Base-by-base conservation (phyloP, 2,329 filamentous ascomycete genomes). In the Venturiaceae sp. region DNA sequence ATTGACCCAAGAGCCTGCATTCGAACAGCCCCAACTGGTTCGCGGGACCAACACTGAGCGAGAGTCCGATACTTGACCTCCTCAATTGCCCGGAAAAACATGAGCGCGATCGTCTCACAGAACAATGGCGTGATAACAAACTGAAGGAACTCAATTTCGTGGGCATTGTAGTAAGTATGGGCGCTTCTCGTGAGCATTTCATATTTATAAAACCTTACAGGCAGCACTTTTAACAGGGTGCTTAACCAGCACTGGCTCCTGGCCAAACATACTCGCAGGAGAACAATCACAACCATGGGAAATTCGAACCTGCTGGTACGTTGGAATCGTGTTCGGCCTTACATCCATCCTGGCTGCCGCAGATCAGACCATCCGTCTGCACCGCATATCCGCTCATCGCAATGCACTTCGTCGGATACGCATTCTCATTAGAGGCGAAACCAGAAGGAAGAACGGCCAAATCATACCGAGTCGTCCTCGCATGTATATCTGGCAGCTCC, bases 341-440 rank as follows among this genome's bases (percentile, higher is more conserved):
- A 79, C 79, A 60, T 74, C 75, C n/a, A 72, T 81, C 6, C 68
- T 80, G 9, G 72, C 74, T 1, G 71, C 75, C 5, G 70, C 72
- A 2, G 69, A 74, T 58, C 74, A 76, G 60, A 73, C 71, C 3
- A 70, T 77, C 8, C 70, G 74, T 5, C 65, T 77, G 3, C 74
- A 75, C 63, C 71, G 74, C 1, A 63, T 77, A 5, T 72, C 72
- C 13, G 68, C 69, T 3, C 74, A 76, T 60, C 67, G 69, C 7
- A 70, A 75, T 60, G 72, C 71, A 0, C 62, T 69, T 3, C 46
- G 60, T 7, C 66, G 69, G 5, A 73, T 76, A 50, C 66, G 74
- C 8, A 63, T 62, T 8, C 64, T 72, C 14, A 63, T 74, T n/a
- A 68, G 67, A 55, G 63, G 61, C 0, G 65, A 67, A 5, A 5